These are phyloP conservation scores for Hypholoma fasciculare DNA, from an alignment of 768 basidiomycete species.

Conservation along the genomic window DNA sequence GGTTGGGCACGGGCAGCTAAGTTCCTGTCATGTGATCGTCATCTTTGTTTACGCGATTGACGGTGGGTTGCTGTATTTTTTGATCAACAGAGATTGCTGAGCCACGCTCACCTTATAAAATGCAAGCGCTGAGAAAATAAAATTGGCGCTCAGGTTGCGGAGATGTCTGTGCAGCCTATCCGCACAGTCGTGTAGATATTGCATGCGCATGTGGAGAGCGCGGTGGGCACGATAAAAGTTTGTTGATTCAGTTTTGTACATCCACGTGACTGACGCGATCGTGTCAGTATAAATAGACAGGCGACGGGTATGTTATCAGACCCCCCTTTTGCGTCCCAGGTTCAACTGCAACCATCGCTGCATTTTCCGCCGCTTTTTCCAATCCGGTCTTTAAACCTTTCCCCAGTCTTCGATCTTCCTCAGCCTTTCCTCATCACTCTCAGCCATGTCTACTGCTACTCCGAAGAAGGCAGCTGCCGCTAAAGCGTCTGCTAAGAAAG, in stretches of 20 bases:
- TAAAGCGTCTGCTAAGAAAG: slow-evolving; percentile 44
- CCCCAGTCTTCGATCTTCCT: slow-evolving; percentile 7
- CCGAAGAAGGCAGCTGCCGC: slow-evolving; percentile 36
- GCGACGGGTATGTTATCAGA: slow-evolving; percentile 33
- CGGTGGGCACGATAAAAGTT: slow-evolving; percentile 19
- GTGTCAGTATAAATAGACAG: slow-evolving; percentile 48
- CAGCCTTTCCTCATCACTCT: slow-evolving; percentile 7
- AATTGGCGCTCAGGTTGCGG: background rate
- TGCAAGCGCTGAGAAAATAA: background rate
- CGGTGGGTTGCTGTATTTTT: slow-evolving; percentile 9
- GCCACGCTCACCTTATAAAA: slow-evolving; percentile 6
- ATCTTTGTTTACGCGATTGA: slow-evolving; percentile 15
- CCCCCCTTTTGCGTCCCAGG: slow-evolving; percentile 34
- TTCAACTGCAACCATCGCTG: slow-evolving; percentile 23
- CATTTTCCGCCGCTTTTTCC: slow-evolving; percentile 17
- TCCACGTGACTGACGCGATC: slow-evolving; percentile 45
- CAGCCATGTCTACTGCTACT: slow-evolving; percentile 17
- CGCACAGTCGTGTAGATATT: slow-evolving; percentile 1
- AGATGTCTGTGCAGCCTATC: background rate
- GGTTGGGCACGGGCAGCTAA: slow-evolving; percentile 15
- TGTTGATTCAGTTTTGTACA: slow-evolving; percentile 39
- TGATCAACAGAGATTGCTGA: slow-evolving; percentile 20
- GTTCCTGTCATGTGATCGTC: slow-evolving; percentile 21
- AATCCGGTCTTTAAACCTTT: slow-evolving; percentile 14
- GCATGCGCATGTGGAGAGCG: background rate